Conservation (phyloP, 192 early-diverging fungal genomes). For the Coemansia sp. region DNA sequence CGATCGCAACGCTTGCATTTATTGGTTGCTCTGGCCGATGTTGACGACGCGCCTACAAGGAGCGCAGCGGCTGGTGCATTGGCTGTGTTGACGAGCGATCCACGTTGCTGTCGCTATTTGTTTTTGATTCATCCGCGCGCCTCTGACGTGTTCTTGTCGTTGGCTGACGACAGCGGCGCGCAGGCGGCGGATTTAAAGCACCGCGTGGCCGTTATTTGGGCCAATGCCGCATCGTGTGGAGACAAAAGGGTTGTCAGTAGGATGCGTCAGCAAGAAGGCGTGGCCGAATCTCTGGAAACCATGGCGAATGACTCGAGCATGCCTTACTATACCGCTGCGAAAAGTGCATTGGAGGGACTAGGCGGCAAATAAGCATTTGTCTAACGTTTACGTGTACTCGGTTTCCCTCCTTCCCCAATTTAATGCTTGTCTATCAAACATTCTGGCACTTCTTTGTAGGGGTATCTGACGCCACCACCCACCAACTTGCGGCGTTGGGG, state of each 20-base stretch:
- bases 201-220: slow-evolving; percentile 41
- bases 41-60: slow-evolving; percentile 80
- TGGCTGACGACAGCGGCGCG: slow-evolving; percentile 2
- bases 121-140: slow-evolving; percentile 39
- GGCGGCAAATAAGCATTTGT: no score
- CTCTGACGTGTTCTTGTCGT: slow-evolving; percentile 15
- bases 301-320: slow-evolving; percentile 19
- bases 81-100: slow-evolving; percentile 69
- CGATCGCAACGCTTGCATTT: slow-evolving; percentile 65
- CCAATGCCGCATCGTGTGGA: slow-evolving; percentile 32
- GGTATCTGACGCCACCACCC: not conserved
- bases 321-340: slow-evolving; percentile 28
- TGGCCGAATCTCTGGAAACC: slow-evolving; percentile 1
- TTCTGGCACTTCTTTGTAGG: not conserved
- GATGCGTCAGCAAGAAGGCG: not conserved
- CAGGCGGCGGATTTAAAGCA: slow-evolving; percentile 17
- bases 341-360: slow-evolving; percentile 7
- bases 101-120: slow-evolving; percentile 39
- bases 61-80: slow-evolving; percentile 83
- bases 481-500: not conserved
- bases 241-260: slow-evolving; percentile 13
- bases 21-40: slow-evolving; percentile 80
- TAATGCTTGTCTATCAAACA: not conserved
- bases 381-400: no score
- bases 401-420: no score